These are phyloP conservation scores for Erythrobasidium yunnanense DNA, from an alignment of 768 basidiomycete genomes.

Conservation along the genomic window DNA sequence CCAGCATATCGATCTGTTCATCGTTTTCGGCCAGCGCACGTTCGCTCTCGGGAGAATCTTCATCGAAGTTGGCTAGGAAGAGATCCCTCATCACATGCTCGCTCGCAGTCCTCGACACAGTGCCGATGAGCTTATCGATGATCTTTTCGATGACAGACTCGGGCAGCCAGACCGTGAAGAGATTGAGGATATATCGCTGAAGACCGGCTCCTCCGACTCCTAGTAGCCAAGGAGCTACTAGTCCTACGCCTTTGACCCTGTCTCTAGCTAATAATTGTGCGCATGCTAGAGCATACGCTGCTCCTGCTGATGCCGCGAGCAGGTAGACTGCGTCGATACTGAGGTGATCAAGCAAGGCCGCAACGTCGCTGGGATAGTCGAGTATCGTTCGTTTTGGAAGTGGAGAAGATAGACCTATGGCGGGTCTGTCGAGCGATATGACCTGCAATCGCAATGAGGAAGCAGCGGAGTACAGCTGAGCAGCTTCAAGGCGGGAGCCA, in stretches of 20 bases:
- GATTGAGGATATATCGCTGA: neutral
- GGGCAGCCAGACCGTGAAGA: neutral
- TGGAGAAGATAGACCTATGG: neutral
- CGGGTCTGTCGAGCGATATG: neutral
- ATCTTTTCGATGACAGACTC: neutral
- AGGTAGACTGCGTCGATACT: neutral
- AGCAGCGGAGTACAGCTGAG: neutral
- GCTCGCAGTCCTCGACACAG: neutral
- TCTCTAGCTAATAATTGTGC: neutral
- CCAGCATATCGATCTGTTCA: neutral
- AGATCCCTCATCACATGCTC: neutral
- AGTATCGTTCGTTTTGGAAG: neutral
- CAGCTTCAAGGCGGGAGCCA: neutral
- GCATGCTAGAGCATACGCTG: conserved; percentile 6
- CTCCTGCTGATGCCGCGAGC: neutral
- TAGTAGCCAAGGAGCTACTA: neutral
- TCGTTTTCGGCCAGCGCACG: neutral
- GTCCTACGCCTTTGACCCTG: neutral
- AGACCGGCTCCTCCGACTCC: neutral
- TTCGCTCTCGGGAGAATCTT: neutral
- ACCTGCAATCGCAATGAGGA: neutral
- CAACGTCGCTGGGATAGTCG: neutral
- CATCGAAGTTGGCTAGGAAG: neutral
- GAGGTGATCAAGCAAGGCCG: neutral
- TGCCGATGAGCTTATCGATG: neutral